Conservation (phyloP, 164 flowering plant species). For the Cinnamomum micranthum region DNA sequence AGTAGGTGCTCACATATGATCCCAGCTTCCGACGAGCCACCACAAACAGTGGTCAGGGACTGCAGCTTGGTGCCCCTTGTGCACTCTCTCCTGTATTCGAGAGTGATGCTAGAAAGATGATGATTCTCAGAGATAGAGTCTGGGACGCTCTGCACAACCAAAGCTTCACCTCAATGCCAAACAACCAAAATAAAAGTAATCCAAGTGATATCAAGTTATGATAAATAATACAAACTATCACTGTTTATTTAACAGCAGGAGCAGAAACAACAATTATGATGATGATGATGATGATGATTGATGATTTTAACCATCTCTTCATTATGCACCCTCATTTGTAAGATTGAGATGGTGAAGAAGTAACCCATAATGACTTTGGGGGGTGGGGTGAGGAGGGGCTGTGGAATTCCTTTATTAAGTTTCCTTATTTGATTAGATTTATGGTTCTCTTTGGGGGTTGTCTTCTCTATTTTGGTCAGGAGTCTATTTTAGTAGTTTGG, state of each 20-base stretch:
- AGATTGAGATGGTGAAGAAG: too few relatives aligned
- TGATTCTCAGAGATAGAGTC: constrained; percentile 59
- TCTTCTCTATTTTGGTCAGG: too few relatives aligned
- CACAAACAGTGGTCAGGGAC: constrained; percentile 64
- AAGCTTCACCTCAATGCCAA: neutral
- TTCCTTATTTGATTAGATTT: too few relatives aligned
- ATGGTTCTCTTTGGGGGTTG: too few relatives aligned
- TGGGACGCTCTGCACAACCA: constrained; percentile 66
- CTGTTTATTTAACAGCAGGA: too few relatives aligned
- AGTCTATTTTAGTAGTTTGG: too few relatives aligned
- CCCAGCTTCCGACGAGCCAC: constrained; percentile 17
- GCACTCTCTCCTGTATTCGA: constrained; percentile 89
- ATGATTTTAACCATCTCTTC: neutral
- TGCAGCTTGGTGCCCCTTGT: constrained; percentile 73
- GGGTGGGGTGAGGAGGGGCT: too few relatives aligned
- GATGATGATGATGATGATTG: neutral
- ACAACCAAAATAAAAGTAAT: neutral
- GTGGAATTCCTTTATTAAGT: too few relatives aligned
- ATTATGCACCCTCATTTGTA: neutral
- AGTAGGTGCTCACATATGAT: constrained; percentile 73
- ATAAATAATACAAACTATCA: neutral
- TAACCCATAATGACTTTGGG: too few relatives aligned
- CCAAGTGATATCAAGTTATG: neutral
- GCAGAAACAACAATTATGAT: too few relatives aligned
- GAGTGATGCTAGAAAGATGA: constrained; percentile 60